Conservation (phyloP, 495 filamentous ascomycete species). For the Trypethelium eluteriae region DNA sequence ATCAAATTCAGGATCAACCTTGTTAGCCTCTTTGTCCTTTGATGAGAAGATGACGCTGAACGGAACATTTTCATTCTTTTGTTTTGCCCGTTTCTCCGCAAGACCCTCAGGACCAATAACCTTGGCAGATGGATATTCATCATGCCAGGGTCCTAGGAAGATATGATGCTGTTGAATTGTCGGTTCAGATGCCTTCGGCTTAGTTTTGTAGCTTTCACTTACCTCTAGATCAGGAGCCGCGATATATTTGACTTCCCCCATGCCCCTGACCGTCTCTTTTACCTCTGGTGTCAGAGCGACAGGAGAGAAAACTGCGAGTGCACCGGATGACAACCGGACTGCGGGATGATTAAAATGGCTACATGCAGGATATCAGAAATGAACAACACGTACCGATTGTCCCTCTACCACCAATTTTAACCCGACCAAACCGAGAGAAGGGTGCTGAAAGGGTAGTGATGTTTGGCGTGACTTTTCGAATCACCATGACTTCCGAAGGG, state of each 20-base stretch:
- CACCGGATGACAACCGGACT: conserved; percentile 70
- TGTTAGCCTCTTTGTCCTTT: conserved; percentile 43
- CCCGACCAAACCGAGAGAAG: conserved; percentile 69
- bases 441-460: conserved; percentile 77
- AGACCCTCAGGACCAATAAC: conserved; percentile 82
- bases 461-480: conserved; percentile 70
- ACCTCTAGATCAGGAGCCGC: conserved; percentile 72
- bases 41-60: conserved; percentile 63
- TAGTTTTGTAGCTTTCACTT: background rate
- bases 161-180: conserved; percentile 60
- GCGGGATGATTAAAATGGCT: background rate
- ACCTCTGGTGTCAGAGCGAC: conserved; percentile 72
- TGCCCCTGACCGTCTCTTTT: conserved; percentile 53
- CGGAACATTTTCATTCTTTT: conserved; percentile 56
- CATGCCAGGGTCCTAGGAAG: conserved; percentile 74
- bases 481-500: conserved; percentile 74
- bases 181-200: background rate
- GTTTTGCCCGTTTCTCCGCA: conserved; percentile 67
- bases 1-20: conserved; percentile 71
- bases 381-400: conserved; percentile 59
- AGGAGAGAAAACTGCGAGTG: conserved; percentile 86
- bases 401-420: conserved; percentile 79
- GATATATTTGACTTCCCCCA: conserved; percentile 76
- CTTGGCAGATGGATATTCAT: conserved; percentile 65
- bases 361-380: no score